These are phyloP conservation scores for Metarhizium humberi DNA, from an alignment of 2,329 filamentous ascomycete species.

Conservation along the genomic window DNA sequence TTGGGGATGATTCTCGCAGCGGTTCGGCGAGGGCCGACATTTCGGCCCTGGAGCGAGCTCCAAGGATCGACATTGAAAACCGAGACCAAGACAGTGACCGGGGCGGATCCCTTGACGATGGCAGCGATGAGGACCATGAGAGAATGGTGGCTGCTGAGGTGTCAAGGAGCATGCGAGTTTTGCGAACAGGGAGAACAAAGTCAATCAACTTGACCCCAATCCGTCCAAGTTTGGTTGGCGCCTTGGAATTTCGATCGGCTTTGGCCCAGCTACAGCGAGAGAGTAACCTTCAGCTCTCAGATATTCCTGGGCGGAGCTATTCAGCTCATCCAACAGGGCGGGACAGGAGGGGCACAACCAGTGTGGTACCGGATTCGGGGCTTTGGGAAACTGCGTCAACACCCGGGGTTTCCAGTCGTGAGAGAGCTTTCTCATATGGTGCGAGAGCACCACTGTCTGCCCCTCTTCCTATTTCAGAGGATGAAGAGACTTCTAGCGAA, in stretches of 20 bases:
- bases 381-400: conserved; percentile 3
- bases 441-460: neutral
- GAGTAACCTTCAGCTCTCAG: conserved; percentile 62
- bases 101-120: conserved; percentile 33
- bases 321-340: conserved; percentile 21
- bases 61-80: conserved; percentile 37
- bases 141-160: conserved; percentile 70
- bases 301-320: conserved; percentile 55
- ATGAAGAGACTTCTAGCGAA: neutral
- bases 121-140: conserved; percentile 42
- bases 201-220: conserved; percentile 66
- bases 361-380: conserved; percentile 13
- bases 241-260: conserved; percentile 85
- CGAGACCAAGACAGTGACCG: conserved; percentile 24
- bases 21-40: conserved; percentile 24
- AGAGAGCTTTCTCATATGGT: conserved; percentile 12
- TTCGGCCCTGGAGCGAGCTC: conserved; percentile 33
- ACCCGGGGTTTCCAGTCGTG: conserved; percentile 4
- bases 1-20: conserved; percentile 9
- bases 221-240: conserved; percentile 84
- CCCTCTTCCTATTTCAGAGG: neutral
- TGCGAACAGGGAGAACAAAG: conserved; percentile 56
- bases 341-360: conserved; percentile 18
- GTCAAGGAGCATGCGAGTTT: conserved; percentile 85
- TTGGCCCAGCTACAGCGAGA: conserved; percentile 79